Evolutionary conservation across 192 early-diverging fungal genomes (phyloP), one percentile per base, ranked within the genome.

Genomic region (Backusella tuberculispora): DNA sequence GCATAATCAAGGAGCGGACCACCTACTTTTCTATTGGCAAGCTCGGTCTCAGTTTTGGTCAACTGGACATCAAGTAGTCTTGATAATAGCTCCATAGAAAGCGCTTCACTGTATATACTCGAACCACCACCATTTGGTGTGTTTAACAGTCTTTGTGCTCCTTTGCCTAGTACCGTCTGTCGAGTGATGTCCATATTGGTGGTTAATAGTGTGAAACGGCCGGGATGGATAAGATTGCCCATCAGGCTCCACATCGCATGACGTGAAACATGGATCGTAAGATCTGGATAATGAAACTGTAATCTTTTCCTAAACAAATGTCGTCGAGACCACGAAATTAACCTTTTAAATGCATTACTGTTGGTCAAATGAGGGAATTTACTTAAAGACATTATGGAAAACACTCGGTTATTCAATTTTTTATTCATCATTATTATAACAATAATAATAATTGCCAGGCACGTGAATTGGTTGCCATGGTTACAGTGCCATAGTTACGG

Each of bases 1-100:
- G 83, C 76, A 63, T 85, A 87, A 67, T 87, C 86, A n/a, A 83
- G 84, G 42, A 87, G 84, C 40, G 86, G 83, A 10, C 78, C 76
- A 47, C 82, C 76, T 4, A 74, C 73, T 41, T 80, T 78, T 3
- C 74, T 70, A 72, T 87, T 84, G 17, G 41, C 43, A 8, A 87
- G 74, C 66, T 87, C 86, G 83, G 85, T 85, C 76, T 87, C 86
- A 10, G 86, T 87, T 64, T 83, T 84, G 64, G 76, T 75, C 13
- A 87, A 42, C 5, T 76, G 41, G n/a, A 79, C 78, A n/a, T 81
- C 81, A 4, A 87, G 50, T 34, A 85, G 75, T 29, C 86, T 76
- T 34, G 75, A 63, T 40, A 87, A 63, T 24, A 87, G 73, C 29
- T 85, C 86, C 43, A 75, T 79, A 4, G 84, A 85, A 19, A 87